Percentiles rank a stretch among this genome's conserved stretches.
Conservation (phyloP, 352 stramenopile species). For the Phytophthora vignae region DNA sequence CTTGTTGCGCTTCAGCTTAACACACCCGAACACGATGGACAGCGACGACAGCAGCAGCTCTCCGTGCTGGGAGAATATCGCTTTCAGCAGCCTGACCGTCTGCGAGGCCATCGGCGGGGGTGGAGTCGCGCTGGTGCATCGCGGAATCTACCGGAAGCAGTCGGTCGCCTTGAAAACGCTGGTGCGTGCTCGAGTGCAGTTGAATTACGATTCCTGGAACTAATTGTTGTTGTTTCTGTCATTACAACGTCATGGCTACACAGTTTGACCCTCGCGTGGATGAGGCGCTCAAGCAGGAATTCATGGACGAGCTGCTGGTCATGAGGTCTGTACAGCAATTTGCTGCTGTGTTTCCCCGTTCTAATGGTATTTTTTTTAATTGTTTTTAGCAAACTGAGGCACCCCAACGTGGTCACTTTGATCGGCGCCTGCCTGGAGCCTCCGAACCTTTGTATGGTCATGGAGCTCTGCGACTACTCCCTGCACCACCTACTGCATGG, state of each 20-base stretch:
- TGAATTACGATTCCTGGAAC: constrained; percentile 22
- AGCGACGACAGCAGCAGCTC: constrained; percentile 22
- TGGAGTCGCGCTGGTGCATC: constrained; percentile 91
- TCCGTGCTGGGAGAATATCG: constrained; percentile 75
- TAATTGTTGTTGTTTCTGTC: neutral
- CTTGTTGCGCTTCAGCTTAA: neutral
- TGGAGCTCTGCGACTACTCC: constrained; percentile 79
- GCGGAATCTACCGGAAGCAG: constrained; percentile 73
- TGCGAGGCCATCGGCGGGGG: constrained; percentile 89
- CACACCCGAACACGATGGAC: constrained; percentile 22
- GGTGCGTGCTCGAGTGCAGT: constrained; percentile 41
- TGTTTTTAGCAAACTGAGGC: constrained; percentile 56
- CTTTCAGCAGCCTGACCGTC: constrained; percentile 82
- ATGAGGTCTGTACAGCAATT: constrained; percentile 61
- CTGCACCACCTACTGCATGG: constrained; percentile 71
- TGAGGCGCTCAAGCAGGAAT: constrained; percentile 88
- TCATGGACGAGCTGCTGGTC: constrained; percentile 94
- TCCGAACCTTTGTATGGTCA: constrained; percentile 84
- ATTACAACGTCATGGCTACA: neutral
- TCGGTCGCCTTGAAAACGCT: constrained; percentile 91
- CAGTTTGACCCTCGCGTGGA: constrained; percentile 91
- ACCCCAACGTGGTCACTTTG: constrained; percentile 81
- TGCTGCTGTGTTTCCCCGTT: neutral
- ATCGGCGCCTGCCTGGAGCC: constrained; percentile 79
- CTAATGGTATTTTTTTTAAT: neutral